Evolutionary conservation across 2,329 filamentous ascomycete genomes (phyloP), one percentile per base, ranked within the genome.

Genomic region (Penicillium sp.): DNA sequence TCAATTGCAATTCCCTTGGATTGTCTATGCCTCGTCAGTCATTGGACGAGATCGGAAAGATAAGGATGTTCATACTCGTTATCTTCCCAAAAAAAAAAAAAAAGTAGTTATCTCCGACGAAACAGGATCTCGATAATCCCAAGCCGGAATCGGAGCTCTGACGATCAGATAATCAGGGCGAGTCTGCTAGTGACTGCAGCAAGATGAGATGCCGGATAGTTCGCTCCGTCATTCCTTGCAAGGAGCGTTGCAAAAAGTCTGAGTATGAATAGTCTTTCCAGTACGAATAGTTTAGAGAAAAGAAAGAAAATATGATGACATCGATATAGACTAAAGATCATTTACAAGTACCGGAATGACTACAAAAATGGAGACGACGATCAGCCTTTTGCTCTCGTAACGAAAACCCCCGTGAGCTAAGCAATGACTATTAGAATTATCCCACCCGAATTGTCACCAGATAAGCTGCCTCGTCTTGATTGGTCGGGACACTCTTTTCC

Each of bases 401-500:
- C 44, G 54, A 54, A 62, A 60, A 53, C 50, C 49, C 18, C 45
- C 18, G n/a, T 31, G 9, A 45, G 22, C 21, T 21, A 43, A 29
- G 14, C 40, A 31, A 36, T 50, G 45, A 58, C 50, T 46, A 43
- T 36, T 46, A n/a, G 13, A 60, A 64, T 63, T 60, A 60, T 53
- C 48, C 44, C 41, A 49, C 48, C 41, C 39, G 48, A 63, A 62
- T 63, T 59, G 62, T 64, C 60, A 61, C 49, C 32, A 59, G 70
- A 72, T 72, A 72, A 72, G 68, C 31, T 14, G 40, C 14, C 7
- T 5, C 13, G 10, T 41, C 24, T 56, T 71, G 66, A 72, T 72
- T 73, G 70, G 70, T 49, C 27, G 41, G 34, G 47, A 47, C 55
- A 56, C 45, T 58, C 52, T 45, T 55, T 27, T 36, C 34, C 58